Evolutionary conservation across 768 basidiomycete species (phyloP), one percentile per base, ranked within the genome.

Genomic region (Xanthoconium stramineum): DNA sequence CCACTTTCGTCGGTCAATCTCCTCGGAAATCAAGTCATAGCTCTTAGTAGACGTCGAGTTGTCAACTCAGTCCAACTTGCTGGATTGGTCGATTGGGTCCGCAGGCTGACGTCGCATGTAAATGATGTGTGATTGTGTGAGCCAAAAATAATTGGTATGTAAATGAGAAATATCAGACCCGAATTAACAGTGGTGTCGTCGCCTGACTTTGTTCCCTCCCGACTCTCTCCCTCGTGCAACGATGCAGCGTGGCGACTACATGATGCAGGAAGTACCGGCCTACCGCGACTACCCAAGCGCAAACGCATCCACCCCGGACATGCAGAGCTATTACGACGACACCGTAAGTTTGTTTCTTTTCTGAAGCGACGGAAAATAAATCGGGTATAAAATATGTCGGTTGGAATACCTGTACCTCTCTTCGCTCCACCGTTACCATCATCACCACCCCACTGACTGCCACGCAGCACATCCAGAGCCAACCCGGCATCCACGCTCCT

Each of bases 401-500:
- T 50, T 56, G 50, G 15, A 8, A 43, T 36, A 0, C 36, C 14
- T 20, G 6, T 35, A 28, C 2, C 17, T 32, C 9, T 17, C 35
- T 29, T 38, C 37, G 36, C 36, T 29, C 47, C 13, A n/a, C 33
- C 40, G 43, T 35, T 51, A n/a, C 50, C 24, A 56, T 50, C 48
- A 39, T 52, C 48, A 28, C 28, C 10, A 42, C 10, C 46, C 3
- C 46, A n/a, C 47, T 17, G 11, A 36, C 47, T 37, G 20, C 47
- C 28, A 35, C 11, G 20, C 72, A 77, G 72, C 69, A 67, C 24
- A 50, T 62, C 24, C 65, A 67, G 52, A 69, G 71, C 68, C 69
- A 66, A 56, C 20, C 70, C 49, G 72, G 69, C 70, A 56, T 39
- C 52, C 65, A 77, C 76, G 56, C 71, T 74, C 76, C 59, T 66